These are phyloP conservation scores for Daldinia loculata DNA, from an alignment of 495 filamentous ascomycete species.

Conservation along the genomic window DNA sequence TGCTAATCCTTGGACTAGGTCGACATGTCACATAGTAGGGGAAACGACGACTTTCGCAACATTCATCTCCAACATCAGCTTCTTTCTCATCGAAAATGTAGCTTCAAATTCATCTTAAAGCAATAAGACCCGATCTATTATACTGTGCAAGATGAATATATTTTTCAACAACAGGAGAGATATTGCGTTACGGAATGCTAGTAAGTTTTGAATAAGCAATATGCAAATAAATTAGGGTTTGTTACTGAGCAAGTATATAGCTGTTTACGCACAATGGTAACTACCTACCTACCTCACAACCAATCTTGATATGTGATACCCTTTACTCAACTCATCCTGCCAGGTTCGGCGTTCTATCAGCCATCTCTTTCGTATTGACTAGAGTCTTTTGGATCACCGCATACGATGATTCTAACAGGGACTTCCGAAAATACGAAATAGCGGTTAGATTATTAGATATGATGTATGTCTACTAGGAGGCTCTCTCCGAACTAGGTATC, in stretches of 20 bases:
- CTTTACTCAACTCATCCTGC: neutral
- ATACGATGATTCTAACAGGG: neutral
- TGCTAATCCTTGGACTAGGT: neutral
- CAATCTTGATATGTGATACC: neutral
- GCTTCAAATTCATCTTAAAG: neutral
- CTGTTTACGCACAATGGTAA: conserved; percentile 36
- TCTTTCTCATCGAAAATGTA: neutral
- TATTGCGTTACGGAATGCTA: conserved; percentile 16
- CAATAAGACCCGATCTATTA: neutral
- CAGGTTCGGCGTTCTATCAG: conserved; percentile 21
- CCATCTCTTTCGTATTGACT: neutral
- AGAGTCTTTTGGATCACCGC: conserved; percentile 15
- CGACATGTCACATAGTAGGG: neutral
- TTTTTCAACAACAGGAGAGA: conserved; percentile 18
- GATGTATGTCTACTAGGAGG: conserved; percentile 8
- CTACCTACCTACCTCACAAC: neutral
- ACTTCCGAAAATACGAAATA: neutral
- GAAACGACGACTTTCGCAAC: neutral
- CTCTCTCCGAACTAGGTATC: neutral
- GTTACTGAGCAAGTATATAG: conserved; percentile 10
- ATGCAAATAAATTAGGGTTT: neutral
- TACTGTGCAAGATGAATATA: conserved; percentile 13
- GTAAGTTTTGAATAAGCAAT: conserved; percentile 11
- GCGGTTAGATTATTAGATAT: conserved; percentile 6
- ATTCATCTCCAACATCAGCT: neutral